Base-by-base conservation (phyloP, 1,284 basidiomycete species). In the Malassezia pachydermatis region DNA sequence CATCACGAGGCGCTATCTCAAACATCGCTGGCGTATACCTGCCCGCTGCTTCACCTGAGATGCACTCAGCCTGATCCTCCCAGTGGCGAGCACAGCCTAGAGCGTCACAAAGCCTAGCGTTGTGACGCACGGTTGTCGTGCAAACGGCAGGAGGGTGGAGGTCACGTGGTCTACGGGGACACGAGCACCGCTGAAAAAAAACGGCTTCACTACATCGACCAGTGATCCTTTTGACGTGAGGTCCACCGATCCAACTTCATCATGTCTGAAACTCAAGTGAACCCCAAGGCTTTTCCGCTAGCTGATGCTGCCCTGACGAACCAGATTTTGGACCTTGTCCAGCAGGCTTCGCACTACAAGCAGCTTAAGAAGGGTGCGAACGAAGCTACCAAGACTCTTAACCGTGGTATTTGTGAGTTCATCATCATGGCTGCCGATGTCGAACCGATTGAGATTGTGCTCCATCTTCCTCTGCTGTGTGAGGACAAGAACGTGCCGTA, bases 401-500 rank as follows among this genome's bases (percentile, higher is more conserved):
- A 98, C 76, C 86, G 94, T 72, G 92, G 94, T 77, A 90, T 96
- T 67, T 86, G 89, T 64, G 94, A 98, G 76, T 88, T 99, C 76
- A 92, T 98, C 75, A 82, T 99, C 70, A 79, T 99, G 76, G 94
- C 94, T 51, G 94, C 89, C 55, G 75, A 74, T 67, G 60, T 92
- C 38, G 90, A 98, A 75, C 92, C 92, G 43, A 81, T 99, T 67
- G 92, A 98, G 74, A 98, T 99, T 73, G 77, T 99, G 41, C 81
- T 99, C 59, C 94, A 98, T 75, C 81, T 98, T 23, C 94, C 94
- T 36, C 78, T 99, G 46, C 79, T 99, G 35, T 99, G 94, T 73
- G 94, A 99, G 76, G 94, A 99, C 78, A 99, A 99, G 88, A 94
- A 94, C 76, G 89, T 95, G 39, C 86, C 86, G 11, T 96, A 96